Base-by-base conservation (phyloP, 768 basidiomycete genomes). In the Naganishia kalamii region DNA sequence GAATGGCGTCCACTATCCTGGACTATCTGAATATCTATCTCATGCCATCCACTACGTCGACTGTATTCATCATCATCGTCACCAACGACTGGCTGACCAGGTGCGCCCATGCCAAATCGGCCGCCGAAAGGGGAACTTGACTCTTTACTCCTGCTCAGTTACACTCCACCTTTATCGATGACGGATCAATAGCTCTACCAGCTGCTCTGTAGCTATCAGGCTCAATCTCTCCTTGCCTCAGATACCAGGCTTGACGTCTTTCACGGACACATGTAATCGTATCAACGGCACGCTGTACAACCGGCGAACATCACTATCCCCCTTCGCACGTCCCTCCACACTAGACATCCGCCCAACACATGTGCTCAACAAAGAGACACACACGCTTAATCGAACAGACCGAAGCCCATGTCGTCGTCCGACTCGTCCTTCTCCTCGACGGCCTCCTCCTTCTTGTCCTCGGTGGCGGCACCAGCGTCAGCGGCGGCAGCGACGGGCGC, bases 401-500 rank as follows among this genome's bases (percentile, higher is more conserved):
- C 78, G 72, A 79, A 76, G 74, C 73, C 74, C 59, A 69, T 70
- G 66, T 76, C 76, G 61, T 73, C 74, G 49, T 74, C 74, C 65
- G 75, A 75, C 74, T 90, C 88, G 71, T 80, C 69, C 52, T 63
- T 50, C 52, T 69, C 68, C 33, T 30, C 62, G 50, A 57, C 54
- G 37, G 21, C 75, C 69, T 85, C 86, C 80, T 87, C 86, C 81
- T 89, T 71, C 44, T 72, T 85, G 63, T 81, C 84, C 29, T 82
- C 82, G 13, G 83, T 85, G 52, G 84, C 84, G 47, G 85, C 82
- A 61, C 70, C 66, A 30, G 73, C 60, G 29, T 69, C 66, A 49
- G 68, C 70, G 32, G 83, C 80, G 33, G 85, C 82, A 47, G 83
- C 85, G 62, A 82, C 82, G 57, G 89, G 83, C 60, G 87, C 87